Percentiles rank a stretch among this genome's conserved stretches.
Evolutionary conservation across 2,329 filamentous ascomycete species (phyloP).

Genomic region (Septoria petroselini): DNA sequence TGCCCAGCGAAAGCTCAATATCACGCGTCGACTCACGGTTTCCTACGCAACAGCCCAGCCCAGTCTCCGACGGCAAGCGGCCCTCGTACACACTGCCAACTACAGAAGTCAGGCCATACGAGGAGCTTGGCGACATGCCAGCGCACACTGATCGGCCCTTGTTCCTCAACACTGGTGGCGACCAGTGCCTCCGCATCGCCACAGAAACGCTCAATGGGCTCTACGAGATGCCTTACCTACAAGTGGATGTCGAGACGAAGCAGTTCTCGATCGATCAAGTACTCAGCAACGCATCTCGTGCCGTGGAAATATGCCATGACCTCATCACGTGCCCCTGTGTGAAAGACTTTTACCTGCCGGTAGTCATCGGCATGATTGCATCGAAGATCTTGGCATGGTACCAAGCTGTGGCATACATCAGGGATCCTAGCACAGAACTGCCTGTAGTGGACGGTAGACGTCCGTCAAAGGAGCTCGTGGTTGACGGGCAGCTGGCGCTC

Average conservation of each 20-base stretch:
- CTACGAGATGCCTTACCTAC: conserved; percentile 21
- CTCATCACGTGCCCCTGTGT: conserved; percentile 21
- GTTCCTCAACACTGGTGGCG: neutral
- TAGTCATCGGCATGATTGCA: conserved; percentile 17
- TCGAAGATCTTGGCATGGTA: conserved; percentile 25
- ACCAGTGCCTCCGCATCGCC: conserved; percentile 19
- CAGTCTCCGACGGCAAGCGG: conserved; percentile 6
- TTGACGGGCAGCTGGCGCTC: conserved; percentile 16
- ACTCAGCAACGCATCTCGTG: conserved; percentile 16
- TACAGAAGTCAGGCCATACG: conserved; percentile 2
- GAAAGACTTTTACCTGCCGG: conserved; percentile 22
- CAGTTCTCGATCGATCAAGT: conserved; percentile 22
- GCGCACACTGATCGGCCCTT: neutral
- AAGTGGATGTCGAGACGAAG: conserved; percentile 13
- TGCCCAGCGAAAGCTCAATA: conserved; percentile 4
- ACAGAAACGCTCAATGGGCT: conserved; percentile 21
- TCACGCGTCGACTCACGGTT: conserved; percentile 7
- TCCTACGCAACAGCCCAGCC: conserved; percentile 15
- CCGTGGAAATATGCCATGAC: conserved; percentile 20
- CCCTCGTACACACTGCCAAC: neutral
- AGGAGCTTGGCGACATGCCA: conserved; percentile 6
- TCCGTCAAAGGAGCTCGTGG: conserved; percentile 17
- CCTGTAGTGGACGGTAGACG: neutral
- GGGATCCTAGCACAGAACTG: conserved; percentile 11
- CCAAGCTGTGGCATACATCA: conserved; percentile 20